Evolutionary conservation across 306 rosid species (phyloP), one percentile per base, ranked within the genome.

Genomic region (Medicago arabica): DNA sequence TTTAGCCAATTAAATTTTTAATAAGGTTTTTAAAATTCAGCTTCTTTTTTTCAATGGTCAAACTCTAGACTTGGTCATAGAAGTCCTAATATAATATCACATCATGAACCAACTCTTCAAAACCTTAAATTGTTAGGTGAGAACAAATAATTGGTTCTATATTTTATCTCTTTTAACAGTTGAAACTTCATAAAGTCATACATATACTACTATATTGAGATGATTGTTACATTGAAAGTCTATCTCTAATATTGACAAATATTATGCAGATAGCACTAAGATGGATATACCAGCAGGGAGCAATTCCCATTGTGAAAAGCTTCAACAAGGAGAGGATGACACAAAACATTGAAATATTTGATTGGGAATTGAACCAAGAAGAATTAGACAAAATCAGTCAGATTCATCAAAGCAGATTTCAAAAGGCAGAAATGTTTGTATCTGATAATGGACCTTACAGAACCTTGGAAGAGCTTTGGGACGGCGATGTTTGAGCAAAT

Each of bases 261-360:
- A 55, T 55, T 55, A 17, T 54, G 28, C 60, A 54, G 28, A 54
- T 54, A 17, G 5, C 60, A 16, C 13, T 54, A 1, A 34, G 69
- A 65, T 65, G 70, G 70, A 65, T 65, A 65, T 11, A 17, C 13
- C 13, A 54, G 28, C 40, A 54, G 9, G 23, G 61, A 2, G 14
- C 25, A 18, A 3, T 5, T 55, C 28, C 61, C 14, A 3, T 55
- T 9, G 61, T 55, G 23, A 54, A 54, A 65, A 65, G 70, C 51
- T 65, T 65, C 16, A 65, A 65, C 49, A 65, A 65, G 4, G 50
- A 65, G 8, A 65, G 51, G 70, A 39, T 65, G 70, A 65, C 17
- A 36, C 68, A 62, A 62, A 65, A 65, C 70, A 65, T 17, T 39
- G 70, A 65, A 65, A 39, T 39, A 39, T 65, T 65, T 65, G 70